These are phyloP conservation scores for Cicer bijugum DNA, from an alignment of 306 rosid species.

Conservation along the genomic window DNA sequence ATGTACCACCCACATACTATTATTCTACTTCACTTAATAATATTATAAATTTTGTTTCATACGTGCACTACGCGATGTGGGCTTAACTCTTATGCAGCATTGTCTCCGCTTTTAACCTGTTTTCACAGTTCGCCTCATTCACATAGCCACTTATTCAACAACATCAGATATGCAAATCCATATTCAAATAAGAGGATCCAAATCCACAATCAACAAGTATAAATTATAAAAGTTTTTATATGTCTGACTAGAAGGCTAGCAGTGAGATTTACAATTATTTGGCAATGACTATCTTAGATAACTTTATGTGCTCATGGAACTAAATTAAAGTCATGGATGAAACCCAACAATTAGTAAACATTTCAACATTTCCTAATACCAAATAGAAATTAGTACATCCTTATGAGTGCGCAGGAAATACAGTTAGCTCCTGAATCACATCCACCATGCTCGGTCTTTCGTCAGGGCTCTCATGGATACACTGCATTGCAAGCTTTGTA, in stretches of 20 bases:
- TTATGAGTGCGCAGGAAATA: constrained; percentile 39
- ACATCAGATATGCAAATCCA: background rate
- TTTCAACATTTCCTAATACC: no score
- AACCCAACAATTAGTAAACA: background rate
- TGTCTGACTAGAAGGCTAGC: background rate
- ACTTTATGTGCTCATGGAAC: constrained; percentile 20
- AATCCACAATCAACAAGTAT: background rate
- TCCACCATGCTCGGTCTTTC: constrained; percentile 68
- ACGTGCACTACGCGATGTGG: background rate
- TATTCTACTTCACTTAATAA: no score
- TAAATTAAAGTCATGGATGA: constrained; percentile 19
- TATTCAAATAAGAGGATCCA: background rate
- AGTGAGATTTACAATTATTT: constrained; percentile 17
- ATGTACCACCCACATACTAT: no score
- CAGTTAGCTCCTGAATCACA: constrained; percentile 61
- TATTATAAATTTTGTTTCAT: no score
- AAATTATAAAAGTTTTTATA: background rate
- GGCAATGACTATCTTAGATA: background rate
- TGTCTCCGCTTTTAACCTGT: background rate
- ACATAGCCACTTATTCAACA: background rate
- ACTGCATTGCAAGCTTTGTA: constrained; percentile 62
- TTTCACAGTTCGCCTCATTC: background rate
- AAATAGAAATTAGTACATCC: background rate
- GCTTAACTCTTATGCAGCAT: background rate
- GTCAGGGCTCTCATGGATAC: constrained; percentile 75